These are phyloP conservation scores for Exophiala aquamarina DNA, from an alignment of 2,329 filamentous ascomycete genomes.

Conservation along the genomic window DNA sequence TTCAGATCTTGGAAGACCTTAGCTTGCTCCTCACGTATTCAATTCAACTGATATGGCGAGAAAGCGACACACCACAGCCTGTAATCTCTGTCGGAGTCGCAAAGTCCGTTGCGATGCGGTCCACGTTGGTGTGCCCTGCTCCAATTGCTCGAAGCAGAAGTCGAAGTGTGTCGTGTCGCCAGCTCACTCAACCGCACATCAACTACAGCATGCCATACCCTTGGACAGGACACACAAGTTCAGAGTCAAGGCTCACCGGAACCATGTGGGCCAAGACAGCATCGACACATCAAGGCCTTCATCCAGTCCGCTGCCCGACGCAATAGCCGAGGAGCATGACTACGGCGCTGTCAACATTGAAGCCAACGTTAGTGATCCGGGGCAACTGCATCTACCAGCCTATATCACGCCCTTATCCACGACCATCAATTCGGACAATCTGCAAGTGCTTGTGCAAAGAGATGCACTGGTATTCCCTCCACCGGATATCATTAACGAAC, in stretches of 20 bases:
- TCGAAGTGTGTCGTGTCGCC: neutral
- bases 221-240: slow-evolving; percentile 1
- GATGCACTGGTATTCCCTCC: slow-evolving; percentile 1
- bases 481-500: slow-evolving; percentile 1
- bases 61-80: slow-evolving; percentile 1
- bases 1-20: neutral
- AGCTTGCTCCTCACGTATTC: slow-evolving; percentile 2
- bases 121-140: neutral
- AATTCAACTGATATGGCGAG: neutral
- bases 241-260: slow-evolving; percentile 1
- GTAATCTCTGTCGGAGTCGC: slow-evolving; percentile 2
- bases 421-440: neutral
- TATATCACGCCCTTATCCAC: neutral
- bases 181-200: neutral
- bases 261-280: neutral
- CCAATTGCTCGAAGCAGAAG: neutral
- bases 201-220: slow-evolving; percentile 2
- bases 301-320: neutral
- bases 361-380: neutral
- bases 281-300: slow-evolving; percentile 1
- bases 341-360: neutral
- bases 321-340: slow-evolving; percentile 1
- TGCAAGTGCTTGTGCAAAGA: slow-evolving; percentile 1
- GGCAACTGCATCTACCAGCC: neutral
- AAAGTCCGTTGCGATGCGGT: slow-evolving; percentile 3